Evolutionary conservation across 805 yeast genomes (phyloP), one percentile per base, ranked within the genome.

Genomic region (Cyberlindnera mississippiensis): DNA sequence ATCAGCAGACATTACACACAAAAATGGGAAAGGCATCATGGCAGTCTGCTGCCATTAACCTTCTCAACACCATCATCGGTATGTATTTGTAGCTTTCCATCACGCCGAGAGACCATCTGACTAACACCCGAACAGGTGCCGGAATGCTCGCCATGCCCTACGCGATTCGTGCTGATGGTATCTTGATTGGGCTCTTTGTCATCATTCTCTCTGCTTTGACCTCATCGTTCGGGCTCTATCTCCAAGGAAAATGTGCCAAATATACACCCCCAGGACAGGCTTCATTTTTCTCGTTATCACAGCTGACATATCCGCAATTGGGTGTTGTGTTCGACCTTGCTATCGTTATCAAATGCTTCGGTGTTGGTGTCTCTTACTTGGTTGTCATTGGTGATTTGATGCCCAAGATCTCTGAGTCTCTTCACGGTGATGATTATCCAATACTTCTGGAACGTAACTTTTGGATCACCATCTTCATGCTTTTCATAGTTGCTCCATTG

Each of bases 111-210:
- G 9, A 20, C 8, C 24, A 12, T 28, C 6, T 16, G 13, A 30
- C 45, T 38, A 42, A 38, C 40, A 22, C 11, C n/a, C 13, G 4
- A 20, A 27, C 3, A 48, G 77, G 82, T 31, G 85, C 87, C 2
- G 90, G 90, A 8, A 72, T 82, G 53, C 65, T 82, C 31, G 84
- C 87, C 28, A 78, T 82, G 71, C 88, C 90, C 0, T 81, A 67
- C 57, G 87, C 86, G 1, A 72, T 81, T 52, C 69, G 72, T 40
- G 71, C 82, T 19, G 88, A 84, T 60, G 88, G 90, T 26, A 61
- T 82, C 2, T 39, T 78, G 4, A 63, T 80, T 17, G 93, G 93
- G 2, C 52, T 73, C 0, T 35, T 71, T 5, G 71, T 85, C 29
- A 72, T 83, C 9, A 14, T 81, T 2, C 47, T 82, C 40, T 85